These are phyloP conservation scores for Paralagenidium karlingii DNA, from an alignment of 352 stramenopile species.

Conservation along the genomic window DNA sequence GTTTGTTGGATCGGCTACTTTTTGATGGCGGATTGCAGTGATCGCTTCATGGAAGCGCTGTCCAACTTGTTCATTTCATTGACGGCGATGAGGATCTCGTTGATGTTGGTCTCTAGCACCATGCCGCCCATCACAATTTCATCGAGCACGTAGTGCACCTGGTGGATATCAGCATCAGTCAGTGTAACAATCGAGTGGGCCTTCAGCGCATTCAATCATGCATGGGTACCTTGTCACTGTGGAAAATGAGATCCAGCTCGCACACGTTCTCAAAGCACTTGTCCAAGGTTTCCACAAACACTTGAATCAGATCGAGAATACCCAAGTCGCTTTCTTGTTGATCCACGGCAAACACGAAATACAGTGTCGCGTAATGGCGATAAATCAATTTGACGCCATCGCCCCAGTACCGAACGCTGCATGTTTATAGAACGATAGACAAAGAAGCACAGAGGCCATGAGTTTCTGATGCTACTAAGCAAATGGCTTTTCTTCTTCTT, in stretches of 20 bases:
- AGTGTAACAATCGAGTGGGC: not conserved
- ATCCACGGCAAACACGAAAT: conserved; percentile 99
- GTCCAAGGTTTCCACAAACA: conserved; percentile 94
- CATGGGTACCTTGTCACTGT: conserved; percentile 87
- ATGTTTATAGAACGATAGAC: not conserved
- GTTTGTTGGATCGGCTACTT: not conserved
- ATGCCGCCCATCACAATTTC: conserved; percentile 99
- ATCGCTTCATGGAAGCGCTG: conserved; percentile 62
- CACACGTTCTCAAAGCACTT: conserved; percentile 99
- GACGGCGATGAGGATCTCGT: conserved; percentile 92
- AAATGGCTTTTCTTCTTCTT: conserved; percentile 17
- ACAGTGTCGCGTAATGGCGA: conserved; percentile 98
- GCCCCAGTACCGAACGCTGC: conserved; percentile 87
- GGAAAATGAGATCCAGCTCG: conserved; percentile 99
- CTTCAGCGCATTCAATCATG: conserved; percentile 1
- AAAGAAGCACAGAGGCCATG: not conserved
- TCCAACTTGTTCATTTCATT: conserved; percentile 96
- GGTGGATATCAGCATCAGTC: not conserved
- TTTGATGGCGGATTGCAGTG: conserved; percentile 13
- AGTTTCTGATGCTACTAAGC: not conserved
- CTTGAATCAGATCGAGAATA: conserved; percentile 98
- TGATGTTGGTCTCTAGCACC: conserved; percentile 99
- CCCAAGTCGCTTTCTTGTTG: conserved; percentile 97
- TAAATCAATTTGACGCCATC: conserved; percentile 99
- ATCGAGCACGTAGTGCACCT: conserved; percentile 93